Percentiles rank a stretch among this genome's conserved stretches.
Evolutionary conservation across 306 rosid genomes (phyloP).

Genomic region (Trichosanthes truncata): DNA sequence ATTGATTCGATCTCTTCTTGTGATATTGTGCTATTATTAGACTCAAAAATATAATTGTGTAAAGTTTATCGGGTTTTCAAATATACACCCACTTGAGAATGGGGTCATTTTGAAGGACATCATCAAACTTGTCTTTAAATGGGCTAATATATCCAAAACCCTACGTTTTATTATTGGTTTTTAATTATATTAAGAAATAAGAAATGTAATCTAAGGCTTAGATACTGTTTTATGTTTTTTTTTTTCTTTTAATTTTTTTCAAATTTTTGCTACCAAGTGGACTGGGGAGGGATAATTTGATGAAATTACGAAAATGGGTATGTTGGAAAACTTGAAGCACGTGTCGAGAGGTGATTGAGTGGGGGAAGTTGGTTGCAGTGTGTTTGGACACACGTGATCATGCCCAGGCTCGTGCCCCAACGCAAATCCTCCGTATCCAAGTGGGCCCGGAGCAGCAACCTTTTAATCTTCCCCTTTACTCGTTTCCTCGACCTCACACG

Average conservation of each 20-base stretch:
- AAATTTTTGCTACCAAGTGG: background rate
- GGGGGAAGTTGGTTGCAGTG: background rate
- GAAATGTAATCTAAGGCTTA: background rate
- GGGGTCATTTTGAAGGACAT: background rate
- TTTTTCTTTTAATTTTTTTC: too few relatives aligned
- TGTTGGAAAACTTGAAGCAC: background rate
- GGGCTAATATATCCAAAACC: background rate
- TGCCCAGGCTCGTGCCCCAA: slow-evolving; percentile 37
- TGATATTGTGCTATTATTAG: too few relatives aligned
- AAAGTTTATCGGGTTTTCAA: too few relatives aligned
- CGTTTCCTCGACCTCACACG: slow-evolving; percentile 28
- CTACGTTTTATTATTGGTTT: background rate
- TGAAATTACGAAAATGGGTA: background rate
- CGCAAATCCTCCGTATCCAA: slow-evolving; percentile 76
- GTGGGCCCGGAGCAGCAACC: slow-evolving; percentile 25
- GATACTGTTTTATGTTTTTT: background rate
- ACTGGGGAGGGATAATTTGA: background rate
- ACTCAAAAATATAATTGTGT: background rate
- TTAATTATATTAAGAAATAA: background rate
- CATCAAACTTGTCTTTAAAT: background rate
- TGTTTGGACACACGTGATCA: slow-evolving; percentile 53
- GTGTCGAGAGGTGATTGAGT: background rate
- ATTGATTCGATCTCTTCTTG: too few relatives aligned
- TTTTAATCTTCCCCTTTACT: background rate
- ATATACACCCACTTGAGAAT: background rate